Evolutionary conservation across 163 green algal species (phyloP), one percentile per base, ranked within the genome.

Genomic region (Chlorella variabilis): DNA sequence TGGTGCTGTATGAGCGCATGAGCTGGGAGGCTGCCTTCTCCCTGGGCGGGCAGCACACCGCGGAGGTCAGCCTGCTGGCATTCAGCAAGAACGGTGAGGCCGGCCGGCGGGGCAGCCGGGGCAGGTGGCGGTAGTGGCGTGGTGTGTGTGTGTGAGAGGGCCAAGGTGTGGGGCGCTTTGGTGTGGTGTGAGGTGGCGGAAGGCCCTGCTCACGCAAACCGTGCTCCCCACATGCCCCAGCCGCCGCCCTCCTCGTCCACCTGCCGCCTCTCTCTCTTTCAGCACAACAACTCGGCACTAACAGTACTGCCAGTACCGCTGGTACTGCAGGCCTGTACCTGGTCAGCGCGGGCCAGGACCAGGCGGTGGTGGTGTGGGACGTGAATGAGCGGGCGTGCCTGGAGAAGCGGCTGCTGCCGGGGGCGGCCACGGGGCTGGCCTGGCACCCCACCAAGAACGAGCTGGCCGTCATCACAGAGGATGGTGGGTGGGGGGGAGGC

Each of bases 311-410:
- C n/a, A n/a, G n/a, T n/a, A n/a, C n/a, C n/a, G n/a, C n/a, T n/a
- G n/a, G n/a, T n/a, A n/a, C n/a, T 58, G 39, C 66, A 86, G 81
- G 93, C 39, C 84, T 93, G n/a, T 97, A 96, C 85, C 68, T 92
- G 0, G 90, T 90, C 2, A 91, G 87, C 7, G 89, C 88, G 11
- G 89, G 70, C 48, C 36, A 69, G 13, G 92, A 96, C 81, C 56
- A 88, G 36, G 77, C 75, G 1, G 63, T 97, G 25, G 81, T 92
- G 29, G 33, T 97, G 42, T 97, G 93, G 93, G 83, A 93, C 70
- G 82, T 94, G n/a, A 82, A 73, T 15, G 71, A 83, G 41, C 39
- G 45, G 25, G 76, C 56, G 27, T 71, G 38, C 21, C 38, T 93
- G 33, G 69, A 76, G 23, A 77, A 76, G 42, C 62, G 68, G 20